Percentiles rank a stretch among this genome's conserved stretches.
phyloP scores from a whole-genome alignment of 768 basidiomycete genomes.

The Mrakia blollopis region DNA sequence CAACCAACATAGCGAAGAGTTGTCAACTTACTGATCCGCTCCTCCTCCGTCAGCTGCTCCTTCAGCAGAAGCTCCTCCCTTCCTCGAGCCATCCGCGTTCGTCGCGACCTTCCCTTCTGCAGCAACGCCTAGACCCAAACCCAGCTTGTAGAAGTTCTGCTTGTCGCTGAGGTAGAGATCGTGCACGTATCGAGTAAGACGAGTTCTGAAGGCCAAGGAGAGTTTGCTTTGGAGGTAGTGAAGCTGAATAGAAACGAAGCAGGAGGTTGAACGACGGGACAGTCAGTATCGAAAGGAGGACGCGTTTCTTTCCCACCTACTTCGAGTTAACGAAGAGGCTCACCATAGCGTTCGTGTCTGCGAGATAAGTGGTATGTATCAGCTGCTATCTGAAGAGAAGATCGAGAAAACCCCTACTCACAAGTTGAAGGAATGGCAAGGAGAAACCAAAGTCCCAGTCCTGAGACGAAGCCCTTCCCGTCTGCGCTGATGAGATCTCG shows the following conservation, averaged over 20 bases:
- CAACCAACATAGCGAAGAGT: too few species aligned
- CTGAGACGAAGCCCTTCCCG: constrained; percentile 71
- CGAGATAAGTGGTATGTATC: not conserved
- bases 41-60: constrained; percentile 19
- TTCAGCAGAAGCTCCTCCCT: constrained; percentile 33
- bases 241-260: constrained; percentile 53
- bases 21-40: constrained; percentile 21
- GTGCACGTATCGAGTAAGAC: constrained; percentile 82
- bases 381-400: not conserved
- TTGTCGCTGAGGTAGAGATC: constrained; percentile 70
- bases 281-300: not conserved
- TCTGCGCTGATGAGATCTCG: constrained; percentile 73
- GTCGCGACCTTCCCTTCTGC: constrained; percentile 16
- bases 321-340: constrained; percentile 29
- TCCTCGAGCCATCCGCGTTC: constrained; percentile 22
- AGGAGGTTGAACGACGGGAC: not conserved
- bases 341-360: constrained; percentile 86
- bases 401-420: not conserved
- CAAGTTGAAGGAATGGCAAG: constrained; percentile 85
- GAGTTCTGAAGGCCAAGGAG: constrained; percentile 72
- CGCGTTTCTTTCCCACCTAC: not conserved
- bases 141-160: constrained; percentile 47
- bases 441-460: constrained; percentile 80
- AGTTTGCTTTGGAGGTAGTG: constrained; percentile 83
- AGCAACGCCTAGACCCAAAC: constrained; percentile 40